Percentiles rank a stretch among this genome's conserved stretches.
Conservation (phyloP, 768 basidiomycete genomes). For the Pluteus cervinus region DNA sequence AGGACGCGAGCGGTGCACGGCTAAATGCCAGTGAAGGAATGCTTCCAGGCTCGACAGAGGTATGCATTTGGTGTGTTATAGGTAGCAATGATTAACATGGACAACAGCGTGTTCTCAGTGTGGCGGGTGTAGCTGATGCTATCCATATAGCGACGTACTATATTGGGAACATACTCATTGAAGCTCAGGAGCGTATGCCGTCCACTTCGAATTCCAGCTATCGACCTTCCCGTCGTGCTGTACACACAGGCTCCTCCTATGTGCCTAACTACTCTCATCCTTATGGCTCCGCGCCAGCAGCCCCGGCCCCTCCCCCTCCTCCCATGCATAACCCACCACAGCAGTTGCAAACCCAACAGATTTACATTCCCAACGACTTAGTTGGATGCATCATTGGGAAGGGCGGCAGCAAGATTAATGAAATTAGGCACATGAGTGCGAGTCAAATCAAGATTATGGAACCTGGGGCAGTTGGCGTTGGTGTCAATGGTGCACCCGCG, state of each 20-base stretch:
- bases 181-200: slow-evolving; percentile 82
- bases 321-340: slow-evolving; percentile 51
- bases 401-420: slow-evolving; percentile 97
- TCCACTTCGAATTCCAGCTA: slow-evolving; percentile 59
- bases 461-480: slow-evolving; percentile 73
- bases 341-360: slow-evolving; percentile 92
- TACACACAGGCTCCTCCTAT: slow-evolving; percentile 58
- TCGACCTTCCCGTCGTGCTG: slow-evolving; percentile 58
- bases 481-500: slow-evolving; percentile 63
- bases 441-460: slow-evolving; percentile 99
- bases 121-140: slow-evolving; percentile 97
- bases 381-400: slow-evolving; percentile 98
- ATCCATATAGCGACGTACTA: slow-evolving; percentile 99
- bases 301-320: slow-evolving; percentile 29
- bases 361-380: slow-evolving; percentile 96
- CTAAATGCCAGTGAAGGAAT: slow-evolving; percentile 97
- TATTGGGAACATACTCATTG: slow-evolving; percentile 95
- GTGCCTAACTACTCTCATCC: slow-evolving; percentile 60
- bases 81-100: slow-evolving; percentile 9
- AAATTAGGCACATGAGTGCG: slow-evolving; percentile 91
- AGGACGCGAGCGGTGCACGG: slow-evolving; percentile 94
- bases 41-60: slow-evolving; percentile 99
- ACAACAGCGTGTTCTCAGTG: slow-evolving; percentile 87
- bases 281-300: slow-evolving; percentile 23
- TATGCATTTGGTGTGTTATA: slow-evolving; percentile 27